Evolutionary conservation across 2,329 filamentous ascomycete species (phyloP), one percentile per base, ranked within the genome.

Genomic region (Aureobasidium namibiae): DNA sequence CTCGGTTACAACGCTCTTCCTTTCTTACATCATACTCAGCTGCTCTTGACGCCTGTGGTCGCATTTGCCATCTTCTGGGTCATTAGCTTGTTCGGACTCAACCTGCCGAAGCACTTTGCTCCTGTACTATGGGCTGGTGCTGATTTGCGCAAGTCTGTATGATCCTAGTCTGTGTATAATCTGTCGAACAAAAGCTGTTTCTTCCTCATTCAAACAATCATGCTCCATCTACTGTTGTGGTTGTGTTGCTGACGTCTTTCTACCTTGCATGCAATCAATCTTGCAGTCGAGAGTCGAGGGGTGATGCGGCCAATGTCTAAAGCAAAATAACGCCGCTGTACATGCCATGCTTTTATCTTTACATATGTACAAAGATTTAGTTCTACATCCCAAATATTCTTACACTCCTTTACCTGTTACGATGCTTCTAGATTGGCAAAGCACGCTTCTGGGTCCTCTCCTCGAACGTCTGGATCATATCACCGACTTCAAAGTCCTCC

Each of bases 401-500:
- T 56, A 56, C 52, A 56, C 16, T 29, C 26, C 4, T 9, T 29
- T 29, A 8, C 11, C 8, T 24, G 7, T 18, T 24, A 34, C 8
- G 3, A 6, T 16, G 2, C 18, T 16, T 8, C 16, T 26, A 63
- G 13, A 65, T 50, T 66, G 73, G 78, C 70, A 80, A 66, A 60
- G 62, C 76, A 67, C 90, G 80, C 78, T 88, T 88, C 74, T 94
- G 89, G 59, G 74, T 75, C 18, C 85, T 80, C 73, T 92, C 88
- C 69, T 96, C 90, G 68, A 92, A 95, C 34, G 85, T 86, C 76
- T 97, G 94, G 62, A 99, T 82, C 71, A 87, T 83, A 74, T 99
- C 94, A 29, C 92, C 94, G 14, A 84, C 78, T 68, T 86, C 72
- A 70, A 97, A 88, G 23, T 84, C 88, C 49, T 87, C 80, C 84